These are phyloP conservation scores for Monosporozyma aquatica DNA, from an alignment of 805 yeast species.

Conservation along the genomic window DNA sequence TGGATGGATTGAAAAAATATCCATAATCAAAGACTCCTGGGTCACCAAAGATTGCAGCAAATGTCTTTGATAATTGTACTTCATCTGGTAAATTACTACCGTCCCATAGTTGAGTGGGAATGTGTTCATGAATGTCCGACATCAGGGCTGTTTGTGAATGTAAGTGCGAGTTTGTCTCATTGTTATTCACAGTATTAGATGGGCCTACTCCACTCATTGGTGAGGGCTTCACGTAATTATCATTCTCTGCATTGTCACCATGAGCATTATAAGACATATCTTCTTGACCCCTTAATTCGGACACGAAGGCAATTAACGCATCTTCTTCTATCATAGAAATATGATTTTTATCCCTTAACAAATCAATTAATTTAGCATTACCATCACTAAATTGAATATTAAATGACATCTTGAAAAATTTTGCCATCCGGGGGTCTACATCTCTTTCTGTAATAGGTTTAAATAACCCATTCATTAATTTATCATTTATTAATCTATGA, in stretches of 20 bases:
- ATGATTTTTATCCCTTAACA: constrained; percentile 14
- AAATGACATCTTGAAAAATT: constrained; percentile 18
- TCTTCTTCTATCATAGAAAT: constrained; percentile 6
- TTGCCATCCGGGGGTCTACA: constrained; percentile 15
- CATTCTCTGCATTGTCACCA: not conserved
- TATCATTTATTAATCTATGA: constrained; percentile 19
- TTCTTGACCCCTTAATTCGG: not conserved
- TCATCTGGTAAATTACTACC: not conserved
- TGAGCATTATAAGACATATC: no score
- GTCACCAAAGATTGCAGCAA: constrained; percentile 19
- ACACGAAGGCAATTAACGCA: not conserved
- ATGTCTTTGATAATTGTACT: constrained; percentile 1
- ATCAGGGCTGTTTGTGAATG: no score
- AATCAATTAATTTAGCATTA: constrained; percentile 11
- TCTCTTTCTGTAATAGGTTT: constrained; percentile 10
- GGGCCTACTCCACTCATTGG: no score
- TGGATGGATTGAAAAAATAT: constrained; percentile 5
- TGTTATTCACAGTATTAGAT: no score
- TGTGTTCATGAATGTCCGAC: no score
- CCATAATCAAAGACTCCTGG: constrained; percentile 22
- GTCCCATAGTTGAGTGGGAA: no score
- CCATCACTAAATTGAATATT: constrained; percentile 14
- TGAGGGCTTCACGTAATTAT: no score
- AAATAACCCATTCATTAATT: constrained; percentile 14
- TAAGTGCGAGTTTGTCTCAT: no score